Evolutionary conservation across 768 basidiomycete species (phyloP), one percentile per base, ranked within the genome.

Genomic region (Psilocybe tampanensis): DNA sequence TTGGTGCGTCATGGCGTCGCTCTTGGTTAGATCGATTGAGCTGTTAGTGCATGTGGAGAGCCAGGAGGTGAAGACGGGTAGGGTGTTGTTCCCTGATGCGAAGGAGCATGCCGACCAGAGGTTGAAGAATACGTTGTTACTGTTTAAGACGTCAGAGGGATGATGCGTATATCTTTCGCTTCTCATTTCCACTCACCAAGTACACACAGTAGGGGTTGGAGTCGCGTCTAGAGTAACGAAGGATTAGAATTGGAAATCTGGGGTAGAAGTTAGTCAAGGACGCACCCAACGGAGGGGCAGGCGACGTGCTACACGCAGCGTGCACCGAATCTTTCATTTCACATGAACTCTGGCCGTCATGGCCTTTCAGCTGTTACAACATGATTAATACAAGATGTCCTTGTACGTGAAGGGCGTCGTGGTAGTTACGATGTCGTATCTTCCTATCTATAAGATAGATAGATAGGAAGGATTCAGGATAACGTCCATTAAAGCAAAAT

Each of bases 121-220:
- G 50, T 69, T 69, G 60, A 69, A 69, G 54, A 63, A 69, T 8
- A 71, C 65, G 34, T 63, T 67, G 29, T 71, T 74, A 59, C 75
- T 76, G 44, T 29, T 49, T n/a, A n/a, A 23, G 17, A 32, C 24
- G 43, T 41, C 8, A 34, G 22, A 49, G 18, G 9, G 2, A n/a
- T 43, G 15, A 39, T 12, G 17, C 4, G 3, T 29, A 33, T 11
- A n/a, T 9, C n/a, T n/a, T n/a, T n/a, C n/a, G n/a, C n/a, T 48
- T 17, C 6, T 32, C 26, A 33, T 29, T 18, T 11, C 2, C 22
- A 44, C 60, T 8, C 44, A 67, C 68, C 68, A 69, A 49, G 65
- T 66, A 50, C 68, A 69, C 8, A 44, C 34, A 29, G 65, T 60
- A 11, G 68, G 59, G 6, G 59, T 53, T 22, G 60, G 63, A 1